Conservation (phyloP, 148 eudicot genomes). For the Hydrangea macrophylla region DNA sequence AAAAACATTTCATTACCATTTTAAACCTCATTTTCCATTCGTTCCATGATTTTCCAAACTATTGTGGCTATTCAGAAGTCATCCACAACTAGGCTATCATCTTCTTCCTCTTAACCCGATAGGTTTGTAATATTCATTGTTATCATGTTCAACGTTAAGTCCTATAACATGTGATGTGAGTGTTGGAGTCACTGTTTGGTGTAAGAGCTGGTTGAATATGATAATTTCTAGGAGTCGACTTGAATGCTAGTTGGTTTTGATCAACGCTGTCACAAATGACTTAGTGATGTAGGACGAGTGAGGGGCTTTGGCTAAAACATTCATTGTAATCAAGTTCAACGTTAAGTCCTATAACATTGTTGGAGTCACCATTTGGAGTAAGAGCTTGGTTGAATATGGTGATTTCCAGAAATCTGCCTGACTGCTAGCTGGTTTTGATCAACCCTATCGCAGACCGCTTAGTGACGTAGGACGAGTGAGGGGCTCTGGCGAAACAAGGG, state of each 20-base stretch:
- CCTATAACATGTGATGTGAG: background rate
- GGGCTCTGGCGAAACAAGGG: no score
- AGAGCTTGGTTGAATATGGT: no score
- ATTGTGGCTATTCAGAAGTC: background rate
- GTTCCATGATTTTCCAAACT: background rate
- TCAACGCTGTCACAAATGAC: background rate
- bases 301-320: no score
- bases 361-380: no score
- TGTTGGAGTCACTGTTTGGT: background rate
- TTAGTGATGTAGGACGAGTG: no score
- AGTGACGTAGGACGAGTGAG: no score
- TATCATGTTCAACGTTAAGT: background rate
- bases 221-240: background rate
- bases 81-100: background rate
- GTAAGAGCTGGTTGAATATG: background rate
- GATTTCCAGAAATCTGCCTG: no score
- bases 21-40: background rate
- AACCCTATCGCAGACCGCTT: no score
- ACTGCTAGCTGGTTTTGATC: no score
- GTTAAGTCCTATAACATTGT: no score
- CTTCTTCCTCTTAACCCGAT: background rate
- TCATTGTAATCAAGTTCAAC: no score
- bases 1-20: background rate
- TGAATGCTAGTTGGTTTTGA: background rate
- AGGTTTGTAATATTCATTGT: background rate